Evolutionary conservation across 768 basidiomycete species (phyloP).

Genomic region (Boletus rex-veris): DNA sequence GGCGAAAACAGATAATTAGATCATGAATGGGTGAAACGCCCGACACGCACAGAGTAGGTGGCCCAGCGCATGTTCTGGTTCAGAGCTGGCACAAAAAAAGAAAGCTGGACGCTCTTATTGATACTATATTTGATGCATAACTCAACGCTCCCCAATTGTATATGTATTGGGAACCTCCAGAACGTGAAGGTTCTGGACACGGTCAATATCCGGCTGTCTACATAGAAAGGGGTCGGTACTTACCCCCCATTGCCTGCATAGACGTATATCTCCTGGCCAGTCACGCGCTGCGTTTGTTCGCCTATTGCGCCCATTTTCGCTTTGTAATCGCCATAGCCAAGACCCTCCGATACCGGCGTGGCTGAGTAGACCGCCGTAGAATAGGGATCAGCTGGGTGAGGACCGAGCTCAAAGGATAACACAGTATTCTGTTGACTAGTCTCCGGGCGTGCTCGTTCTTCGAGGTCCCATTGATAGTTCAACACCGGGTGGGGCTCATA

Average conservation of each 20-base stretch:
- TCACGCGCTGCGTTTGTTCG: conserved; percentile 41
- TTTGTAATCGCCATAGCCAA: conserved; percentile 15
- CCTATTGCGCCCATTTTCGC: conserved; percentile 15
- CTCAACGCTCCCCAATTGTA: conserved; percentile 70
- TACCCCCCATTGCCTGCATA: conserved; percentile 56
- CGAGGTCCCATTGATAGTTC: conserved; percentile 72
- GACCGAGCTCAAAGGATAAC: conserved; percentile 52
- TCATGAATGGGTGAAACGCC: neutral
- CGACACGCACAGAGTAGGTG: conserved; percentile 66
- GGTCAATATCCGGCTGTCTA: neutral
- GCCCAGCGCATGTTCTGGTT: conserved; percentile 90
- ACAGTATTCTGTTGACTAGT: conserved; percentile 26
- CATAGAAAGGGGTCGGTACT: conserved; percentile 14
- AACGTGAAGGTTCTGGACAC: conserved; percentile 76
- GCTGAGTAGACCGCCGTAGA: conserved; percentile 40
- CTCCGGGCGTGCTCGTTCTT: conserved; percentile 27
- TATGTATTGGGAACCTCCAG: conserved; percentile 86
- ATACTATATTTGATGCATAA: conserved; percentile 78
- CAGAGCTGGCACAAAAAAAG: conserved; percentile 80
- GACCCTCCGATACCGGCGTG: conserved; percentile 1
- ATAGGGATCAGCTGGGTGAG: conserved; percentile 74
- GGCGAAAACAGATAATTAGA: neutral
- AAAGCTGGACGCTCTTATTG: conserved; percentile 72
- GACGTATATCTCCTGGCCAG: conserved; percentile 72
- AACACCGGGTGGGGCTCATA: conserved; percentile 74